Percentiles rank a stretch among this genome's conserved stretches.
These are phyloP conservation scores for Somion occarium DNA, from an alignment of 1,284 basidiomycete genomes.

Conservation along the genomic window DNA sequence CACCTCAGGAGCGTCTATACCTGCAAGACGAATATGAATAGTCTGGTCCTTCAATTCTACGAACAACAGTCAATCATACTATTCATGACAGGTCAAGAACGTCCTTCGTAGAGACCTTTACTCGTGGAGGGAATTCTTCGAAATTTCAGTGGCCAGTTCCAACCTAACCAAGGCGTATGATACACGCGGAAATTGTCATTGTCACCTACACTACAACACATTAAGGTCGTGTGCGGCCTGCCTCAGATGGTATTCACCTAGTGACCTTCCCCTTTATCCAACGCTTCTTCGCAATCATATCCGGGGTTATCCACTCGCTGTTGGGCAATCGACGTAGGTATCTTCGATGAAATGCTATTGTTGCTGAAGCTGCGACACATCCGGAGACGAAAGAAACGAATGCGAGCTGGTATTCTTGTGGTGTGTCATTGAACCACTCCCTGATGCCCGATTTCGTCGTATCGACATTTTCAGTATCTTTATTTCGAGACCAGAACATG, in stretches of 20 bases:
- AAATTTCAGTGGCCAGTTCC: conserved; percentile 68
- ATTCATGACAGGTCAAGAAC: conserved; percentile 1
- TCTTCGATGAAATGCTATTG: conserved; percentile 45
- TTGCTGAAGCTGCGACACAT: background rate
- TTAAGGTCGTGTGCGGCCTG: background rate
- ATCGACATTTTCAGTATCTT: background rate
- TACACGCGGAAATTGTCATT: conserved; percentile 79
- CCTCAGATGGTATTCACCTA: conserved; percentile 39
- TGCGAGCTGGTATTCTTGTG: background rate
- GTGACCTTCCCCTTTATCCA: conserved; percentile 76
- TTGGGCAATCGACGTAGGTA: conserved; percentile 57
- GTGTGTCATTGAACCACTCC: background rate
- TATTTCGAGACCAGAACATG: background rate
- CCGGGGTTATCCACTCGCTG: conserved; percentile 60
- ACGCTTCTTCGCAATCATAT: conserved; percentile 46
- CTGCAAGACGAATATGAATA: conserved; percentile 80
- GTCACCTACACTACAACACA: conserved; percentile 65
- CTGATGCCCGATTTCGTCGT: background rate
- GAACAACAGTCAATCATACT: background rate
- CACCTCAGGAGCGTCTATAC: conserved; percentile 89
- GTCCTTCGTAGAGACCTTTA: conserved; percentile 45
- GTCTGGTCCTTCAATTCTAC: conserved; percentile 73
- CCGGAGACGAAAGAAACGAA: background rate
- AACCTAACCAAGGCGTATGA: conserved; percentile 78
- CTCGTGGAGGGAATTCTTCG: conserved; percentile 51